phyloP scores from a whole-genome alignment of 2,329 filamentous ascomycete genomes.

The Lecanicillium sp. region DNA sequence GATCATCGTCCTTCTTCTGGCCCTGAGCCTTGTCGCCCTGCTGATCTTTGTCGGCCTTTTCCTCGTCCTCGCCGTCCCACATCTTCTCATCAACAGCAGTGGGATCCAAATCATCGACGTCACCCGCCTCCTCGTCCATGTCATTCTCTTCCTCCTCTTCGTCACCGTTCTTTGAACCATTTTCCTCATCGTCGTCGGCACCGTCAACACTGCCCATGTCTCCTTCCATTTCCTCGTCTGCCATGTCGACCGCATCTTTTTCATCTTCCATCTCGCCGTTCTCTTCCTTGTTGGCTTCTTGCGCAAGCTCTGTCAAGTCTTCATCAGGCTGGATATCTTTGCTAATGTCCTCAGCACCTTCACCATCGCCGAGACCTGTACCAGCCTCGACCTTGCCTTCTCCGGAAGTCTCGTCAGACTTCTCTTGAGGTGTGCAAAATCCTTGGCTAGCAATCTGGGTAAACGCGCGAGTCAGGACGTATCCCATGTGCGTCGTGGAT shows the following conservation, averaged over 20 bases:
- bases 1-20: constrained; percentile 58
- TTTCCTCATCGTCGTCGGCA: constrained; percentile 55
- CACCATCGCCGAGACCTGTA: constrained; percentile 89
- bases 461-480: constrained; percentile 71
- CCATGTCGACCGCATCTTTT: constrained; percentile 86
- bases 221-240: constrained; percentile 85
- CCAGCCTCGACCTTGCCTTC: constrained; percentile 82
- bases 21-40: constrained; percentile 67
- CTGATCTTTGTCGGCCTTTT: constrained; percentile 78
- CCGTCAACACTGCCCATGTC: constrained; percentile 63
- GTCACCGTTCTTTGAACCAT: constrained; percentile 55
- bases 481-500: constrained; percentile 66
- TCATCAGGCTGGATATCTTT: constrained; percentile 95
- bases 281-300: constrained; percentile 67
- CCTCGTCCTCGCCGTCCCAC: constrained; percentile 78
- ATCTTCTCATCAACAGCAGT: constrained; percentile 95
- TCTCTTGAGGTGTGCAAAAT: constrained; percentile 86
- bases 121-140: constrained; percentile 83
- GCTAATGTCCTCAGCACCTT: constrained; percentile 94
- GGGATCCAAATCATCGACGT: constrained; percentile 85
- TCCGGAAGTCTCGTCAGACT: constrained; percentile 62
- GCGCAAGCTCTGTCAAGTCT: constrained; percentile 83
- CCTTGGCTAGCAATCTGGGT: constrained; percentile 74
- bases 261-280: constrained; percentile 67
- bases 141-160: constrained; percentile 63